Base-by-base conservation (phyloP, 2,329 filamentous ascomycete genomes). In the Nakataea oryzae region DNA sequence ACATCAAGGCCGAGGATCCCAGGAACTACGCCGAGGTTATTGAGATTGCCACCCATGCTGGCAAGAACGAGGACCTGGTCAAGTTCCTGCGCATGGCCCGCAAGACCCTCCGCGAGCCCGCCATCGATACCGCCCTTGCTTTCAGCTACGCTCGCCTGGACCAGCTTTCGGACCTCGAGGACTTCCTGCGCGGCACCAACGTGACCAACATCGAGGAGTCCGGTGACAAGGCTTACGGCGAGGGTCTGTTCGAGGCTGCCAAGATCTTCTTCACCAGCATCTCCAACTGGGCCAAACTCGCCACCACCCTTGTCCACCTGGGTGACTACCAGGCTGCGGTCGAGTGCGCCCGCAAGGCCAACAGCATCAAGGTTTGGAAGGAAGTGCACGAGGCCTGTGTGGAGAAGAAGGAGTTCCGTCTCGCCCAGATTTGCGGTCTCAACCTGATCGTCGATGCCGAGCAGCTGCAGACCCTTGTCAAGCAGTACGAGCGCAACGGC, bases 231-330 rank as follows among this genome's bases (percentile, higher is more conserved):
- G 93, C 95, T 27, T 97, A 96, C 68, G 89, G 87, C 66, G 95
- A 99, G 77, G 93, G 93, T 64, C 87, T 91, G 71, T 93, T 95
- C 71, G 89, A 97, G 80, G 95, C 95, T 56, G 91, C 95, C 67
- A 99, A 99, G 85, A 97, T 99, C 72, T 99, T 97, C 84, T 99
- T 87, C 80, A 91, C 86, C 62, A 97, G 91, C 79, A 96, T 99
- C 73, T 99, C 95, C 62, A 99, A 99, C 84, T 99, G 95, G 95
- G 93, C 93, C 62, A 99, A 99, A 81, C 87, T 99, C 70, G 93
- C 95, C 17, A 97, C 95, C 13, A 99, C 95, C 13, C 85, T 97
- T 64, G 95, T 99, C n/a, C 92, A 97, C 74, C 86, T 99, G 8
- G 89, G 88, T 67, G 95, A 99, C 69, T 97, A 99, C 79, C 96